Evolutionary conservation across 2,329 filamentous ascomycete genomes (phyloP), one percentile per base, ranked within the genome.

Genomic region (Endoconidiophora polonica): DNA sequence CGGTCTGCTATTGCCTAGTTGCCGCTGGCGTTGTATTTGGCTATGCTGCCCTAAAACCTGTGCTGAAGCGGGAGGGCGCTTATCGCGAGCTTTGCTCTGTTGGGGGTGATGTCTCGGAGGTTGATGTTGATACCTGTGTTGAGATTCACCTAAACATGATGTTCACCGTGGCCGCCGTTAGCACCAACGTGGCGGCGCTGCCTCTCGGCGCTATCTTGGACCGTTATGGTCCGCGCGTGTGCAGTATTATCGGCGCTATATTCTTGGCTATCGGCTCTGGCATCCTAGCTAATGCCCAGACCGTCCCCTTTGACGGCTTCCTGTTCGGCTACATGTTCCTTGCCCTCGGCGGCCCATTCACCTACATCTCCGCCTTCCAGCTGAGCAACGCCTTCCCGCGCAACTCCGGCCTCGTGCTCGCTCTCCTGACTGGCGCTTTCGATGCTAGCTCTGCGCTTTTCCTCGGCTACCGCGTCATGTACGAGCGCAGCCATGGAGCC

Each of bases 111-210:
- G 55, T 57, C 5, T 48, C 51, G 5, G 47, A 51, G 4, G 52
- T 58, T 2, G 55, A 59, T n/a, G 58, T 58, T 14, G 58, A 70
- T 24, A 66, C 62, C n/a, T 74, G 63, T 60, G 65, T 70, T 52
- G 75, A 77, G 58, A 75, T 79, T 48, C 72, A 71, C 53, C 72
- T 94, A 51, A 94, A 94, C 62, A 68, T 94, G 56, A 94, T 94
- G 84, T 94, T 94, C 69, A 93, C 86, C 4, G 74, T 87, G 39
- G 87, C 87, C 10, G 87, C 86, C 12, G 86, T 94, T 7, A 83
- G 77, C 5, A 93, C 87, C 38, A 94, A 94, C 59, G 82, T 94
- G 10, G 85, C 79, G 39, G 87, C 88, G 10, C 71, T 94, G 5
- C 85, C 87, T 2, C 79, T 94, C 9, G 88, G 88, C 43, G 84